These are phyloP conservation scores for Sarcodon sp. DNA, from an alignment of 768 basidiomycete genomes.

Conservation along the genomic window DNA sequence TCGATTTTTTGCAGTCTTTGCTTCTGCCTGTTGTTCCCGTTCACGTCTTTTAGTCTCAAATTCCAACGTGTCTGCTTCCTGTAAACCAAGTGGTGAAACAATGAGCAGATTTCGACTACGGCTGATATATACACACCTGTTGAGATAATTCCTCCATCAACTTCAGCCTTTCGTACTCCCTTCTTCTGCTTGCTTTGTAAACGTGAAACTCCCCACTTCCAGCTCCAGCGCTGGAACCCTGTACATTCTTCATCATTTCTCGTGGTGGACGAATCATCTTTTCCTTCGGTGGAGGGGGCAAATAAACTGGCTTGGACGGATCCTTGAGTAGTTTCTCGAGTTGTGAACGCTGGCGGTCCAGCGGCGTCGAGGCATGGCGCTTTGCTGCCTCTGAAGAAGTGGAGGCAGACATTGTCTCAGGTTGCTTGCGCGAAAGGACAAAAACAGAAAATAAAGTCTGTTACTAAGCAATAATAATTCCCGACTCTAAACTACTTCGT, in stretches of 20 bases:
- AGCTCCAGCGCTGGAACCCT: constrained; percentile 94
- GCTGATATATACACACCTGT: constrained; percentile 37
- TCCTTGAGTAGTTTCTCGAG: constrained; percentile 86
- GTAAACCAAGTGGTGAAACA: constrained; percentile 3
- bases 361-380: constrained; percentile 35
- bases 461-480: too few species aligned
- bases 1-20: constrained; percentile 92
- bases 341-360: constrained; percentile 46
- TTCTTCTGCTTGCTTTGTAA: constrained; percentile 86
- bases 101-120: not conserved
- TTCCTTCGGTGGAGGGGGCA: constrained; percentile 74
- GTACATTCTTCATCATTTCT: constrained; percentile 99
- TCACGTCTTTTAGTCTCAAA: constrained; percentile 67
- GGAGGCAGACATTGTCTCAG: not conserved
- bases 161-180: constrained; percentile 93
- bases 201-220: constrained; percentile 98
- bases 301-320: constrained; percentile 67
- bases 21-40: constrained; percentile 58
- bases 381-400: constrained; percentile 7
- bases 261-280: constrained; percentile 71
- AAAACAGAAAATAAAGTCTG: too few species aligned
- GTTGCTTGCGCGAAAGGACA: not conserved
- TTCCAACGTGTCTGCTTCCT: constrained; percentile 64
- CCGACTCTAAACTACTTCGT: too few species aligned
- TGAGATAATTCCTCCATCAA: constrained; percentile 73